phyloP scores from a whole-genome alignment of 352 stramenopile genomes.

The Globisporangium apiculatum region DNA sequence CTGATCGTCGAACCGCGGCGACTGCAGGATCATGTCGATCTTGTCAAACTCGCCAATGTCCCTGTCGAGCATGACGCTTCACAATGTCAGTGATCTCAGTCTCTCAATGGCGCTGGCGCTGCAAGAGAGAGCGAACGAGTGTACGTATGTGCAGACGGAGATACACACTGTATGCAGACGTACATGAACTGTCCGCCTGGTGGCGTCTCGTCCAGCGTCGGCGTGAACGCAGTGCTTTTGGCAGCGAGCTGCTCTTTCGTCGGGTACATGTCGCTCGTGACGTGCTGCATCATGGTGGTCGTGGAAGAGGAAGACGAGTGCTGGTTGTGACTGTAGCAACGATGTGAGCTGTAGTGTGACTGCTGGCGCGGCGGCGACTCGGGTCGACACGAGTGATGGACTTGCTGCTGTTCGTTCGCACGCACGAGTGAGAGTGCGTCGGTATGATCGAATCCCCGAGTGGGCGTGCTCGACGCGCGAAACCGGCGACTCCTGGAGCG shows the following conservation, averaged over 20 bases:
- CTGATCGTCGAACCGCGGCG: slow-evolving; percentile 3
- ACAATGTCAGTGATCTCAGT: too few species aligned
- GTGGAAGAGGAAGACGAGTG: too few species aligned
- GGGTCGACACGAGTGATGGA: too few species aligned
- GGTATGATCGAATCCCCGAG: too few species aligned
- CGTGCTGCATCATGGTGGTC: slow-evolving; percentile 3
- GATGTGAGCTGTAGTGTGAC: too few species aligned
- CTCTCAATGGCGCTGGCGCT: background rate
- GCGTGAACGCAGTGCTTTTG: slow-evolving; percentile 6
- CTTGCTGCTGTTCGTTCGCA: too few species aligned
- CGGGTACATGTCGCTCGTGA: slow-evolving; percentile 1
- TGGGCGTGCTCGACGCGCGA: too few species aligned
- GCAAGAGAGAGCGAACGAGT: background rate
- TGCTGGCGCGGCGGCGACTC: too few species aligned
- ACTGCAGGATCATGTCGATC: slow-evolving; percentile 19
- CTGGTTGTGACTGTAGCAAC: too few species aligned
- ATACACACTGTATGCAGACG: background rate
- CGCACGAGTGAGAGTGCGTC: too few species aligned
- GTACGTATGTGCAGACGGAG: background rate
- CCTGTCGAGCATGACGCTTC: background rate
- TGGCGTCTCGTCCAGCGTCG: slow-evolving; percentile 8
- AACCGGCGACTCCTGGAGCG: too few species aligned
- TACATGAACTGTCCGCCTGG: slow-evolving; percentile 10
- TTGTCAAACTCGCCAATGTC: slow-evolving; percentile 17
- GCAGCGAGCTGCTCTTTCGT: background rate